phyloP scores from a whole-genome alignment of 768 basidiomycete genomes.

The Termitomyces sp. region DNA sequence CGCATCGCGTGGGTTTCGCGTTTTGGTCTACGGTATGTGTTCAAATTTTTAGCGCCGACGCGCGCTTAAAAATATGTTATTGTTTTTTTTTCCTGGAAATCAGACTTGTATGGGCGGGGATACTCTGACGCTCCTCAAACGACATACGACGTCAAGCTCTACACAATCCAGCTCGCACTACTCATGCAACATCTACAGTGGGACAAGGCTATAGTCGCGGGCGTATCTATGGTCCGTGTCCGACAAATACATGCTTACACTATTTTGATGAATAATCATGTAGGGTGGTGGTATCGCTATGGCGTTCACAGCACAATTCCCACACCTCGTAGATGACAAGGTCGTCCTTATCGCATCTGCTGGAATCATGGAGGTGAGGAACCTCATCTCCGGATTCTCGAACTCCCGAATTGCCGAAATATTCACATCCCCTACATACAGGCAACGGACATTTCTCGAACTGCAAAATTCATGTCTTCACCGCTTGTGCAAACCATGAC shows the following conservation, averaged over 20 bases:
- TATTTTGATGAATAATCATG: not conserved
- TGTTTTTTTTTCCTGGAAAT: not conserved
- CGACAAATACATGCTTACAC: not conserved
- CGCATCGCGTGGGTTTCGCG: conserved; percentile 61
- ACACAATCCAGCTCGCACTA: conserved; percentile 76
- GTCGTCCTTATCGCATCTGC: conserved; percentile 66
- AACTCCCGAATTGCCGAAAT: not conserved
- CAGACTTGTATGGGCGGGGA: conserved; percentile 80
- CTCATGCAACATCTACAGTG: conserved; percentile 78
- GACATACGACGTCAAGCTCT: conserved; percentile 61
- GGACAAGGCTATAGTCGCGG: conserved; percentile 61
- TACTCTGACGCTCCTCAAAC: conserved; percentile 79
- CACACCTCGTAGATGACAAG: conserved; percentile 62
- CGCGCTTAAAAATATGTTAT: not conserved
- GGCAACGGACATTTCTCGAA: conserved; percentile 67
- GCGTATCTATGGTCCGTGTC: conserved; percentile 68
- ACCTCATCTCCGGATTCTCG: not conserved
- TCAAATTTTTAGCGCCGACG: not conserved
- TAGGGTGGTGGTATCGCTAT: conserved; percentile 75
- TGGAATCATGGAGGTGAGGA: conserved; percentile 61
- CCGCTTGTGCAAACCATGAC: conserved; percentile 68
- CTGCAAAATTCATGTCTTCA: conserved; percentile 75
- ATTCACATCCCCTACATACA: conserved; percentile 18
- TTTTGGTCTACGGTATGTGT: conserved; percentile 66
- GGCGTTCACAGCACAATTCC: conserved; percentile 69